These are phyloP conservation scores for Hemisphaericaspora xylanilytica DNA, from an alignment of 1,139 yeast species.

Conservation along the genomic window DNA sequence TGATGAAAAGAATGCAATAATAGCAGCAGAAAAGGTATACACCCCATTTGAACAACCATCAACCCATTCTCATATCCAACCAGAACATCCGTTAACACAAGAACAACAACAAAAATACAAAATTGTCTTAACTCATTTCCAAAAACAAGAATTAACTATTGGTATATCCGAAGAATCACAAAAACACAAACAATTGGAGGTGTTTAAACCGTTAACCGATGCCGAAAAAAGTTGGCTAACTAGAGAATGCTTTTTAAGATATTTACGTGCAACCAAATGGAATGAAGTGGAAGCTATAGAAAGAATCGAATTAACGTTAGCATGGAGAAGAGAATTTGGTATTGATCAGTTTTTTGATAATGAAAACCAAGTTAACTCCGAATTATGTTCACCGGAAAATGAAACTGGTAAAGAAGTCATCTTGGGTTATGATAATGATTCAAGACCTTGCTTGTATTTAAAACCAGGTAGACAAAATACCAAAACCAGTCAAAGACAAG, in stretches of 20 bases:
- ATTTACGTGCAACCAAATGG: slow-evolving; percentile 51
- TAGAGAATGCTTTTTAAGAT: slow-evolving; percentile 47
- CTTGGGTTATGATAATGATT: slow-evolving; percentile 46
- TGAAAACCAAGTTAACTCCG: slow-evolving; percentile 35
- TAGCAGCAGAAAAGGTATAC: slow-evolving; percentile 14
- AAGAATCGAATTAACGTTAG: slow-evolving; percentile 41
- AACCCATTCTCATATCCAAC: slow-evolving; percentile 48
- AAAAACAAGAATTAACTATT: slow-evolving; percentile 39
- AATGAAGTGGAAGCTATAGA: slow-evolving; percentile 36
- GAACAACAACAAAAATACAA: slow-evolving; percentile 60
- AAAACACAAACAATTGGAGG: slow-evolving; percentile 23
- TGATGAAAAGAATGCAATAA: slow-evolving; percentile 2
- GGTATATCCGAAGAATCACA: slow-evolving; percentile 42
- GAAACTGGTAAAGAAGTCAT: slow-evolving; percentile 50
- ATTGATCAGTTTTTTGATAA: slow-evolving; percentile 30
- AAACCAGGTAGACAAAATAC: slow-evolving; percentile 52
- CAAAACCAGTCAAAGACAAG: slow-evolving; percentile 42
- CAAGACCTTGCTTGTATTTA: slow-evolving; percentile 48
- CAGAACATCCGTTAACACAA: slow-evolving; percentile 43
- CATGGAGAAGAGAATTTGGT: slow-evolving; percentile 51
- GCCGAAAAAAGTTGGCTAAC: slow-evolving; percentile 47
- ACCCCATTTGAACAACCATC: slow-evolving; percentile 57
- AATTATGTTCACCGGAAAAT: slow-evolving; percentile 35
- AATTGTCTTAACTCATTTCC: slow-evolving; percentile 58
- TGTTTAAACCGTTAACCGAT: slow-evolving; percentile 21